Base-by-base conservation (phyloP, 192 early-diverging fungal genomes). In the Coemansia sp. region DNA sequence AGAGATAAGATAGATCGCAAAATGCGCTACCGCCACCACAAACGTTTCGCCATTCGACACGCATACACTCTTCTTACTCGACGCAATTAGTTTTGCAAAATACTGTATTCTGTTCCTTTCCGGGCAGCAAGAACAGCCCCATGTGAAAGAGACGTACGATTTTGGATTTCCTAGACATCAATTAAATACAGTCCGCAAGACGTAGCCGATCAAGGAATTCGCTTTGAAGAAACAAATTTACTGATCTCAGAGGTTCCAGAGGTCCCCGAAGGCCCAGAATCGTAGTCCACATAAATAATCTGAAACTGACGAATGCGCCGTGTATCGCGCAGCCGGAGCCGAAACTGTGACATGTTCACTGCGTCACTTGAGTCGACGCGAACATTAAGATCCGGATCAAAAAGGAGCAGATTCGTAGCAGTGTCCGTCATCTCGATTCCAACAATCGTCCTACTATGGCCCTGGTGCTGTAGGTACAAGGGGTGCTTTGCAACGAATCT, bases 391-490 rank as follows among this genome's bases (percentile, higher is more conserved):
- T 74, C 83, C 1, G 90, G 87, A 71, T 92, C 89, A 75, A 89
- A 87, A 15, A 90, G 71, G 34, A 92, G 45, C 7, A 92, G 69
- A 40, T 81, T 77, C 29, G 75, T 57, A 20, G 60, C 76, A 0
- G 63, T 76, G 3, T 65, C 69, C 8, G 78, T 62, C 37, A 80
- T n/a, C 43, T 88, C 86, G 1, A 89, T 75, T 20, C 90, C 90
- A 16, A 90, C 72, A 10, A 90, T 74, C 4, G 87, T 87, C 8
- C 88, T 71, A 55, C 87, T 88, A 49, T 92, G 90, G 0, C 90
- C 90, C 45, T 85, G 81, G 35, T 92, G 87, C 73, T 92, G 90
- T 30, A 90, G 67, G 60, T 92, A 92, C 4, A 92, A 63, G 10
- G 90, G 88, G 3, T 84, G 86, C 59, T 74, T 79, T n/a, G 68